Percentiles rank a stretch among this genome's conserved stretches.
These are phyloP conservation scores for Clarireedia homoeocarpa DNA, from an alignment of 2,329 filamentous ascomycete species.

Conservation along the genomic window DNA sequence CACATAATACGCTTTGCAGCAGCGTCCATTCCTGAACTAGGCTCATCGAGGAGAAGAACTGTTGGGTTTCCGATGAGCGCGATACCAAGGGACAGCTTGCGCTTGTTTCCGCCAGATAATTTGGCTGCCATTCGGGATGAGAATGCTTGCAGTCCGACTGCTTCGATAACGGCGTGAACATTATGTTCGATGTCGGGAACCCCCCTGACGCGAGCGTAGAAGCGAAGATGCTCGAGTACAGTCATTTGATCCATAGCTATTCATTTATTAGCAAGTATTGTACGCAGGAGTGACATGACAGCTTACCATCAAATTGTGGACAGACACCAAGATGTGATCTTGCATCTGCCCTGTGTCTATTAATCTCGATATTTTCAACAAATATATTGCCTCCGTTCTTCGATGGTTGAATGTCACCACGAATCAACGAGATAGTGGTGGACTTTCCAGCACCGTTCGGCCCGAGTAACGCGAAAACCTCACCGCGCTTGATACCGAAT, in stretches of 20 bases:
- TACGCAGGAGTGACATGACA: background rate
- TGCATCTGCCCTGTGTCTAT: constrained; percentile 62
- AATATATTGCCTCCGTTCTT: constrained; percentile 67
- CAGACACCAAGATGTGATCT: constrained; percentile 81
- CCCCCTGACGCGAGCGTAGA: constrained; percentile 81
- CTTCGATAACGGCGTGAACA: constrained; percentile 67
- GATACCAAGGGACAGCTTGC: constrained; percentile 85
- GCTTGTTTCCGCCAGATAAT: constrained; percentile 83
- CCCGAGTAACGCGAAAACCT: constrained; percentile 83
- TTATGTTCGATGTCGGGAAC: constrained; percentile 70
- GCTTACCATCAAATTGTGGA: constrained; percentile 60
- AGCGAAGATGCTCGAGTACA: constrained; percentile 74
- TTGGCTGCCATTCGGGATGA: constrained; percentile 66
- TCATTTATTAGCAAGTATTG: background rate
- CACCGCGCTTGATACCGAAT: constrained; percentile 70
- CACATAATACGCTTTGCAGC: constrained; percentile 91
- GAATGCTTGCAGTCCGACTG: constrained; percentile 70
- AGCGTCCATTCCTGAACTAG: constrained; percentile 81
- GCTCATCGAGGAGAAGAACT: constrained; percentile 83
- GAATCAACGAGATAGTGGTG: constrained; percentile 80
- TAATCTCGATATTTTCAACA: constrained; percentile 70
- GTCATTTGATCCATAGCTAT: constrained; percentile 82
- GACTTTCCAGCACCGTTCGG: constrained; percentile 90
- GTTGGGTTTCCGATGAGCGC: constrained; percentile 88
- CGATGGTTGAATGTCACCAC: constrained; percentile 73